Conservation (phyloP, 345 rosid species). For the Hibiscus mutabilis region DNA sequence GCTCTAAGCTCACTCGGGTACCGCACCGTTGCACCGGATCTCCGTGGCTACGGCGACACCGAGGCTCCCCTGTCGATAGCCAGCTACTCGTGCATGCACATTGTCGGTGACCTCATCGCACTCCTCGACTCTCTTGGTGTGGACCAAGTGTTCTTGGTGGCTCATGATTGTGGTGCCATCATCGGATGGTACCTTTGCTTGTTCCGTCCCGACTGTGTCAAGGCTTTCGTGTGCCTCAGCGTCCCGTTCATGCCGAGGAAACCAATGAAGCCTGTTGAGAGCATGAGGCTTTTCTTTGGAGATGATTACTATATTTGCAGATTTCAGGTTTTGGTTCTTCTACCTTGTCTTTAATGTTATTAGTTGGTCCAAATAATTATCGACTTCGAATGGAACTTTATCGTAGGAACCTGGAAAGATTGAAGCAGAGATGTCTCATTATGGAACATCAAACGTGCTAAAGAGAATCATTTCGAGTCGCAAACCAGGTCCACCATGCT, state of each 20-base stretch:
- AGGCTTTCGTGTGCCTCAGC: constrained; percentile 51
- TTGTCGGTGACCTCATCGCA: constrained; percentile 57
- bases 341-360: neutral
- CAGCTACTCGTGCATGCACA: constrained; percentile 48
- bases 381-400: neutral
- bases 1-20: constrained; percentile 52
- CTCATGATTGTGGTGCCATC: constrained; percentile 77
- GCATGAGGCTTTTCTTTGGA: constrained; percentile 48
- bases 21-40: constrained; percentile 74
- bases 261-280: constrained; percentile 48
- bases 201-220: constrained; percentile 60
- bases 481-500: constrained; percentile 40
- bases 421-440: constrained; percentile 43
- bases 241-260: constrained; percentile 65
- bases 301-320: constrained; percentile 84
- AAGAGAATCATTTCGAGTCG: constrained; percentile 31
- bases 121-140: constrained; percentile 53
- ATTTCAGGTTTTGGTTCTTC: constrained; percentile 49
- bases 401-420: constrained; percentile 50
- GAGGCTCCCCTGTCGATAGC: constrained; percentile 38
- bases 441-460: constrained; percentile 33
- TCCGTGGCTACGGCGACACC: constrained; percentile 70
- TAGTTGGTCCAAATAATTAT: no score
- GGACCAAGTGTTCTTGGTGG: constrained; percentile 62
- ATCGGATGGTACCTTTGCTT: constrained; percentile 71